phyloP scores from a whole-genome alignment of 2,329 filamentous ascomycete genomes.

The Teratosphaeriaceae sp. region DNA sequence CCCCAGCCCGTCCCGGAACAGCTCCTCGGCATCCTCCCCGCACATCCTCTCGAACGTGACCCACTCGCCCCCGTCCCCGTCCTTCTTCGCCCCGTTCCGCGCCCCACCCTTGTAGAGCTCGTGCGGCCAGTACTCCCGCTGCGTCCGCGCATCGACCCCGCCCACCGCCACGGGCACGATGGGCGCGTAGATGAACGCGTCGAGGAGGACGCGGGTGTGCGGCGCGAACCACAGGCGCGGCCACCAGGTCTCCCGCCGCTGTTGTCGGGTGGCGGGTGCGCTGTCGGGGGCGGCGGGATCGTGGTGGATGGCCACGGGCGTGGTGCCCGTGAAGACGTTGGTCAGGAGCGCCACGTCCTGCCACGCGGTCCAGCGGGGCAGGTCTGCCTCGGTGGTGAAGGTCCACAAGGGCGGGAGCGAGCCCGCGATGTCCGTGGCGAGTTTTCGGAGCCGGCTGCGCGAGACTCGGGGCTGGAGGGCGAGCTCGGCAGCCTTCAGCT shows the following conservation, averaged over 20 bases:
- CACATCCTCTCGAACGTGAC: conserved; percentile 40
- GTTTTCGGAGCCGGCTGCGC: conserved; percentile 7
- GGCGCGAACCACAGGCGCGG: conserved; percentile 18
- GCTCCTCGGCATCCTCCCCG: conserved; percentile 34
- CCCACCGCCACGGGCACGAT: conserved; percentile 26
- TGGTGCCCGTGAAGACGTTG: conserved; percentile 18
- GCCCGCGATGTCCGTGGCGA: conserved; percentile 17
- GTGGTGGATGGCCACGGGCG: conserved; percentile 21
- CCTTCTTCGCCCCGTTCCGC: conserved; percentile 42
- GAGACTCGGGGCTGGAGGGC: conserved; percentile 9
- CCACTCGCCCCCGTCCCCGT: conserved; percentile 40
- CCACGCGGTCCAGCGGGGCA: conserved; percentile 16
- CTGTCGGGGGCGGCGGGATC: too few species aligned
- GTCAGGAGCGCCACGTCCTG: conserved; percentile 19
- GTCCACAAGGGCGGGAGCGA: conserved; percentile 18
- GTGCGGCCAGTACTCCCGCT: conserved; percentile 35
- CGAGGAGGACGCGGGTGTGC: conserved; percentile 13
- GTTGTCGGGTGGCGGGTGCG: too few species aligned
- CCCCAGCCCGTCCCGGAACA: conserved; percentile 42
- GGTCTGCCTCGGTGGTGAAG: conserved; percentile 17
- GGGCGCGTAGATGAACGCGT: conserved; percentile 13
- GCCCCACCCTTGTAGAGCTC: conserved; percentile 42
- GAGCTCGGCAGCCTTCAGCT: conserved; percentile 11
- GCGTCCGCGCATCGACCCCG: conserved; percentile 30
- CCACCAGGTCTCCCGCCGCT: conserved; percentile 19